Conservation (phyloP, 2,329 filamentous ascomycete species). For the Clarireedia paspali region DNA sequence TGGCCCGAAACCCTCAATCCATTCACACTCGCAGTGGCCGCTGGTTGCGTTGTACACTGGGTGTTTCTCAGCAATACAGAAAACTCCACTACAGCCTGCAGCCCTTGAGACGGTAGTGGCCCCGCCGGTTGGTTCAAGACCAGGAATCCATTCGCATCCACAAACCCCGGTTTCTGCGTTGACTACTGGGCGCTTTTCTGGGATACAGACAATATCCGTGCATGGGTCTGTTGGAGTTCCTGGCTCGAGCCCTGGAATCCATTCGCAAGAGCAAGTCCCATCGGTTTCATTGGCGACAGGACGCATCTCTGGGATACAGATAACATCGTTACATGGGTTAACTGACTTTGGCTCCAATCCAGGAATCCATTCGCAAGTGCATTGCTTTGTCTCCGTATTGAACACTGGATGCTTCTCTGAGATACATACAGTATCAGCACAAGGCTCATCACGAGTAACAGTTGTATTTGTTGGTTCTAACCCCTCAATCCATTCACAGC, state of each 20-base stretch:
- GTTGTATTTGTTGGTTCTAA: constrained; percentile 6
- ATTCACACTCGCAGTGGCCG: constrained; percentile 8
- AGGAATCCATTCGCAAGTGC: constrained; percentile 16
- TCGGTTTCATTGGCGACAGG: constrained; percentile 4
- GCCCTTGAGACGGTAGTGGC: neutral
- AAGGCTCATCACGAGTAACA: constrained; percentile 1
- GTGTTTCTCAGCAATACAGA: constrained; percentile 10
- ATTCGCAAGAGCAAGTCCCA: constrained; percentile 9
- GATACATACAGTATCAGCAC: constrained; percentile 14
- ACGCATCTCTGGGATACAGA: constrained; percentile 13
- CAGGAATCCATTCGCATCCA: neutral
- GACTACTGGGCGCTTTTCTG: neutral
- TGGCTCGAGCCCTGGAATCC: constrained; percentile 5
- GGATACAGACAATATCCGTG: neutral
- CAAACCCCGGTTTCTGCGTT: neutral
- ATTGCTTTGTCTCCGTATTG: constrained; percentile 1
- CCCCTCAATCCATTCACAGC: constrained; percentile 14
- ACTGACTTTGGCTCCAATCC: constrained; percentile 8
- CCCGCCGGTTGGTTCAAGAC: neutral
- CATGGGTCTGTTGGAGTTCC: neutral
- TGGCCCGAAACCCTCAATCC: constrained; percentile 9
- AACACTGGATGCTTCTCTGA: constrained; percentile 11
- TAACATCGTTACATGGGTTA: constrained; percentile 4
- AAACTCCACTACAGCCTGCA: neutral
- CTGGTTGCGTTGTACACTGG: constrained; percentile 7